phyloP scores from a whole-genome alignment of 768 basidiomycete species.

The Collybia nuda region DNA sequence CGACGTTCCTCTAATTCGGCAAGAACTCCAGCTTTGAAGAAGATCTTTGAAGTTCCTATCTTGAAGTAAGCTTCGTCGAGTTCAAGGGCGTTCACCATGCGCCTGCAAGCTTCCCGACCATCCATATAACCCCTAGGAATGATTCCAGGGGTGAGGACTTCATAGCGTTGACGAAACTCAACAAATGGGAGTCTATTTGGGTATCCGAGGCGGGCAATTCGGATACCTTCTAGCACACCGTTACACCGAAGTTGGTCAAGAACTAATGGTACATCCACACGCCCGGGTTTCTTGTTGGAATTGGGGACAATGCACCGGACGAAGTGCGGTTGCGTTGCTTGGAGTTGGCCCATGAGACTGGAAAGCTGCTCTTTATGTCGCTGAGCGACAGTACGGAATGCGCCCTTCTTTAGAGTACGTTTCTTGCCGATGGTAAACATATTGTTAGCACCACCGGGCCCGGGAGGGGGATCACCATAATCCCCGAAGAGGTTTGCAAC shows the following conservation, averaged over 20 bases:
- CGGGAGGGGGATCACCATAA: slow-evolving; percentile 50
- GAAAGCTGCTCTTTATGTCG: slow-evolving; percentile 94
- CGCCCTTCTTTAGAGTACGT: slow-evolving; percentile 87
- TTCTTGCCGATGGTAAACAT: slow-evolving; percentile 59
- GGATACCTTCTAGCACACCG: slow-evolving; percentile 98
- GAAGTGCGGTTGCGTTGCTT: slow-evolving; percentile 96
- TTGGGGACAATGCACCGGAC: slow-evolving; percentile 99
- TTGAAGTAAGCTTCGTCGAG: slow-evolving; percentile 84
- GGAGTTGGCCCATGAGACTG: slow-evolving; percentile 87
- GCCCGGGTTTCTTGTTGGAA: slow-evolving; percentile 82
- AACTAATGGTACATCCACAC: slow-evolving; percentile 91
- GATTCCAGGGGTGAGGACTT: slow-evolving; percentile 90
- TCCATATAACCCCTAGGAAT: slow-evolving; percentile 98
- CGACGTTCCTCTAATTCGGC: slow-evolving; percentile 94
- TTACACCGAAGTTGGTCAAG: slow-evolving; percentile 97
- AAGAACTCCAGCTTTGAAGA: slow-evolving; percentile 97
- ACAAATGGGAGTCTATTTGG: slow-evolving; percentile 96
- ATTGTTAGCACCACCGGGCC: slow-evolving; percentile 32
- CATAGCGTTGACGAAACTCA: slow-evolving; percentile 96
- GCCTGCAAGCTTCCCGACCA: slow-evolving; percentile 88
- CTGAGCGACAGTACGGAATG: slow-evolving; percentile 94
- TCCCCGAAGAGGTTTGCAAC: slow-evolving; percentile 85
- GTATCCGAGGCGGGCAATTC: slow-evolving; percentile 95
- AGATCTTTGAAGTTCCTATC: slow-evolving; percentile 96
- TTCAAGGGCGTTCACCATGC: slow-evolving; percentile 88